Evolutionary conservation across 2,329 filamentous ascomycete species (phyloP).

Genomic region (Xylariaceae sp.): DNA sequence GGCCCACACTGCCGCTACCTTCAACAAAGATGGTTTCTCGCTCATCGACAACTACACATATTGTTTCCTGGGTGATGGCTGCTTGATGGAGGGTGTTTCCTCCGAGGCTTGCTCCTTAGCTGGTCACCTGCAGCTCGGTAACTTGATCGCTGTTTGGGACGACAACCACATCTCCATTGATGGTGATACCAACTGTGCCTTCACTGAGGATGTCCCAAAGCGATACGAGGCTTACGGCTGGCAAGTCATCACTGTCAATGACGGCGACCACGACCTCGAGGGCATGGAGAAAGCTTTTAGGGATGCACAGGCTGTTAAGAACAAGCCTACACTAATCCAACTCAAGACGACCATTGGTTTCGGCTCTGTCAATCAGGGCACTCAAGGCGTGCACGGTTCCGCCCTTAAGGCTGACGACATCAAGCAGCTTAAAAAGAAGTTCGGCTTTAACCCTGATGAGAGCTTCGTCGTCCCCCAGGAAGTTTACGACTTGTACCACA

Average conservation of each 20-base stretch:
- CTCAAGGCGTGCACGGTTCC: conserved; percentile 93
- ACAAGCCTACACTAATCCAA: conserved; percentile 98
- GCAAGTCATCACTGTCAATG: conserved; percentile 83
- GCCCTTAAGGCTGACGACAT: conserved; percentile 94
- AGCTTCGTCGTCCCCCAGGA: conserved; percentile 91
- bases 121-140: conserved; percentile 96
- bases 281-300: conserved; percentile 88
- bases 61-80: conserved; percentile 95
- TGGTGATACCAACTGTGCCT: conserved; percentile 92
- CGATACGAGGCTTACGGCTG: conserved; percentile 97
- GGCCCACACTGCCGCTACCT: conserved; percentile 85
- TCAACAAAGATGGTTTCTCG: conserved; percentile 96
- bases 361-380: conserved; percentile 91
- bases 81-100: conserved; percentile 97
- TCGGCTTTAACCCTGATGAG: conserved; percentile 94
- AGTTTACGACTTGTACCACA: conserved; percentile 89
- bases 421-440: conserved; percentile 91
- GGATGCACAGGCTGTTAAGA: conserved; percentile 82
- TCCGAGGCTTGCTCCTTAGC: conserved; percentile 90
- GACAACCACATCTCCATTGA: conserved; percentile 98
- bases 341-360: conserved; percentile 97
- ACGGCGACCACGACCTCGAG: conserved; percentile 88
- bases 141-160: conserved; percentile 96
- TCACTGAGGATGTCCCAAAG: conserved; percentile 95
- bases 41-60: conserved; percentile 97